Conservation (phyloP, 1,284 basidiomycete genomes). For the Prillingera fragicola region DNA sequence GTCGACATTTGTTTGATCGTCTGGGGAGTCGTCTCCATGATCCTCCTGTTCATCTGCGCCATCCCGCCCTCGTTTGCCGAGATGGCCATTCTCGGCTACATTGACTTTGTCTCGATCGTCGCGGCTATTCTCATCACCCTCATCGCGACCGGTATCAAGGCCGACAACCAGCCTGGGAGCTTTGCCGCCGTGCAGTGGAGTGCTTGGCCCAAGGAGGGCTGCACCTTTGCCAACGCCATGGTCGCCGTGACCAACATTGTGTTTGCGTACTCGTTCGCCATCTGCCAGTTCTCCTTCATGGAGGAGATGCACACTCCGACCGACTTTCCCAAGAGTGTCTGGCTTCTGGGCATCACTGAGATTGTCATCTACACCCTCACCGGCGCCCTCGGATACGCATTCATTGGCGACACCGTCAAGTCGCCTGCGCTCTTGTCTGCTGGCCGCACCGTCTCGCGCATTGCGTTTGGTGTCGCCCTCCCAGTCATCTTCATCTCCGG, state of each 20-base stretch:
- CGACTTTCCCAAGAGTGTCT: constrained; percentile 29
- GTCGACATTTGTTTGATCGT: constrained; percentile 7
- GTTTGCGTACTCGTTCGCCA: constrained; percentile 28
- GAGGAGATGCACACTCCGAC: constrained; percentile 16
- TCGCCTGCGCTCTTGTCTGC: constrained; percentile 12
- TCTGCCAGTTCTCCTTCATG: constrained; percentile 20
- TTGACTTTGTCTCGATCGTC: constrained; percentile 34
- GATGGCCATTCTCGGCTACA: constrained; percentile 36
- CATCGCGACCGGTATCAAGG: constrained; percentile 31
- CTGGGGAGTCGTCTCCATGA: constrained; percentile 11
- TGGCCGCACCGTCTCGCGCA: constrained; percentile 6
- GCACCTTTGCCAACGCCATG: constrained; percentile 25
- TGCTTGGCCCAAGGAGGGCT: constrained; percentile 26
- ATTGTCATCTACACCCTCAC: constrained; percentile 27
- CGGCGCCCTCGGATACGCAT: constrained; percentile 23
- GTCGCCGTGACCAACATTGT: constrained; percentile 32
- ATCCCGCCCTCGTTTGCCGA: constrained; percentile 17
- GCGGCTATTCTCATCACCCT: constrained; percentile 31
- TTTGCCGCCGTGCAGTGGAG: constrained; percentile 27
- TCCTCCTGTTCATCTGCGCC: constrained; percentile 13
- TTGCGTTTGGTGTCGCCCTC: constrained; percentile 15
- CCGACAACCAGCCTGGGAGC: constrained; percentile 7
- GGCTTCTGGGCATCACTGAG: constrained; percentile 30
- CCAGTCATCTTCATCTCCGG: constrained; percentile 20
- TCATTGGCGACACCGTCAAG: constrained; percentile 10